Percentiles rank a stretch among this genome's conserved stretches.
phyloP scores from a whole-genome alignment of 768 basidiomycete genomes.

The Psilocybe cyanescens region DNA sequence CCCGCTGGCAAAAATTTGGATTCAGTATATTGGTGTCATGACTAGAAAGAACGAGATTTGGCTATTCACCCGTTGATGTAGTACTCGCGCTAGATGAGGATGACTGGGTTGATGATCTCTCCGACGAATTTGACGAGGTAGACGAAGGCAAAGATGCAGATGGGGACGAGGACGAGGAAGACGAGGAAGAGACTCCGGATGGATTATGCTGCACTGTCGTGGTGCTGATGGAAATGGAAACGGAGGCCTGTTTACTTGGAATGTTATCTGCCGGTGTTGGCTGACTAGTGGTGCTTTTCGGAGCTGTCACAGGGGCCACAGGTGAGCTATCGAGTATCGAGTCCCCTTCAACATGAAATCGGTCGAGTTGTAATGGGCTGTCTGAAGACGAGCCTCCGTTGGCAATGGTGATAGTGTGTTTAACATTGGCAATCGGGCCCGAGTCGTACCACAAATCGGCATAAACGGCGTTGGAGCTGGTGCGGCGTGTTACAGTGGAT shows the following conservation, averaged over 20 bases:
- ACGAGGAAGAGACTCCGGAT: not conserved
- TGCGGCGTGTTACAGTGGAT: conserved; percentile 1
- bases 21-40: not conserved
- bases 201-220: not conserved
- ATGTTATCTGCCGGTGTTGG: not conserved
- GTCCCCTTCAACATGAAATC: conserved; percentile 3
- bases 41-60: too few species aligned
- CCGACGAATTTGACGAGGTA: not conserved
- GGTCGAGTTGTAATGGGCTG: conserved; percentile 7
- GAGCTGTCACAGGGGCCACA: not conserved
- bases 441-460: conserved; percentile 10
- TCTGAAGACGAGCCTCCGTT: conserved; percentile 11
- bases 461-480: conserved; percentile 2
- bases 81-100: not conserved
- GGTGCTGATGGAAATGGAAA: not conserved
- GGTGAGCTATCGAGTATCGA: not conserved
- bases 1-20: not conserved
- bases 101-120: not conserved
- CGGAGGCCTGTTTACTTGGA: not conserved
- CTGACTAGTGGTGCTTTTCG: not conserved
- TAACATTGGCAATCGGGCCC: not conserved
- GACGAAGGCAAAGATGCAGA: not conserved
- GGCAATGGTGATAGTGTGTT: conserved; percentile 5
- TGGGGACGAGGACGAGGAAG: not conserved
- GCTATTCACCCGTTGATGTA: not conserved